These are phyloP conservation scores for Scleromitrula shiraiana DNA, from an alignment of 2,329 filamentous ascomycete genomes.

Conservation along the genomic window DNA sequence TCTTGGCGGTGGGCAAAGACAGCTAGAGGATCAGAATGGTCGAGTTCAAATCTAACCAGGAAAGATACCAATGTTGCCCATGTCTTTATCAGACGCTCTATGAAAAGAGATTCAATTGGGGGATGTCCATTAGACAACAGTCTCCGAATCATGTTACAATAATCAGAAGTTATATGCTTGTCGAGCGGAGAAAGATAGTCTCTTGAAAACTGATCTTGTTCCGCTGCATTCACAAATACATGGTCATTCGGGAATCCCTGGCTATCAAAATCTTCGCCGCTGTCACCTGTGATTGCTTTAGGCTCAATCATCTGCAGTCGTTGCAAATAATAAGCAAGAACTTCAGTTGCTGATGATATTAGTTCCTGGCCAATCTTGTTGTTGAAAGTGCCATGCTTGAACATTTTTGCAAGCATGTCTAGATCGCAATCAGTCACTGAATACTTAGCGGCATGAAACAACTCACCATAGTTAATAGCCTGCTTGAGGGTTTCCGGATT, in stretches of 20 bases:
- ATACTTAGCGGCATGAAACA: neutral
- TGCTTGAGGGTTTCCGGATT: slow-evolving; percentile 15
- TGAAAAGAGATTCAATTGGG: neutral
- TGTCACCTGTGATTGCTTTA: slow-evolving; percentile 16
- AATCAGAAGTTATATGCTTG: slow-evolving; percentile 10
- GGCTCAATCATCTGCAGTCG: neutral
- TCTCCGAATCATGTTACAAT: slow-evolving; percentile 11
- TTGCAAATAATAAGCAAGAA: neutral
- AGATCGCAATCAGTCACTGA: slow-evolving; percentile 1
- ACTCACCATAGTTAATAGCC: slow-evolving; percentile 20
- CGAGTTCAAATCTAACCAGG: slow-evolving; percentile 16
- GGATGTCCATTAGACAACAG: slow-evolving; percentile 11
- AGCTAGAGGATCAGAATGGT: slow-evolving; percentile 15
- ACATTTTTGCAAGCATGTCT: slow-evolving; percentile 9
- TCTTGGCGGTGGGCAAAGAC: slow-evolving; percentile 31
- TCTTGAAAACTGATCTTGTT: slow-evolving; percentile 18
- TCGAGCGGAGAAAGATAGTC: slow-evolving; percentile 18
- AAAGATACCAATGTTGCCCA: slow-evolving; percentile 18
- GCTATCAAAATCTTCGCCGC: slow-evolving; percentile 20
- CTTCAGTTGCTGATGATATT: slow-evolving; percentile 1
- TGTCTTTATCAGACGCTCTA: slow-evolving; percentile 11
- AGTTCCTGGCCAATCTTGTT: slow-evolving; percentile 5
- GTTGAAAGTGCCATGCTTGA: slow-evolving; percentile 3
- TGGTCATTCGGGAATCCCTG: slow-evolving; percentile 18
- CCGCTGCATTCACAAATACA: slow-evolving; percentile 13